These are phyloP conservation scores for Zalerion maritima DNA, from an alignment of 495 filamentous ascomycete genomes.

Conservation along the genomic window DNA sequence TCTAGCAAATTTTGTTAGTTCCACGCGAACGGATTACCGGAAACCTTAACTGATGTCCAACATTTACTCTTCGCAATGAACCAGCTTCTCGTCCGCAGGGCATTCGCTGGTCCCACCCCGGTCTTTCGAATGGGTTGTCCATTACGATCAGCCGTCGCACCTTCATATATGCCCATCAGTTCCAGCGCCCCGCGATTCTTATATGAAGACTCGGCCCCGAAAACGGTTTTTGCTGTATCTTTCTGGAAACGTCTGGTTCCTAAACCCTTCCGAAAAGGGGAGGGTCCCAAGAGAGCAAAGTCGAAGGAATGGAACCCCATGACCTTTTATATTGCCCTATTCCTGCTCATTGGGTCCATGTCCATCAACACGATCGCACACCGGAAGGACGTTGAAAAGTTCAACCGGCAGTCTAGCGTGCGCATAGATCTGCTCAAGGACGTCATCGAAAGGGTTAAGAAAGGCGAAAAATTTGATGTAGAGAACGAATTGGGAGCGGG, in stretches of 20 bases:
- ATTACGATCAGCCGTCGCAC: constrained; percentile 5
- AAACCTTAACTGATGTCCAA: too few relatives aligned
- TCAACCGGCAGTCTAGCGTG: constrained; percentile 59
- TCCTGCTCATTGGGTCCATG: constrained; percentile 83
- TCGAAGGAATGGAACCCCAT: constrained; percentile 81
- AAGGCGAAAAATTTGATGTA: constrained; percentile 82
- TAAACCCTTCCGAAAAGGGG: constrained; percentile 28
- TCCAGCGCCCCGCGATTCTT: background rate
- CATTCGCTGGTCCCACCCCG: too few relatives aligned
- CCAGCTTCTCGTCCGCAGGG: too few relatives aligned
- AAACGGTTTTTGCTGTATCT: constrained; percentile 46
- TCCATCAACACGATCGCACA: constrained; percentile 81
- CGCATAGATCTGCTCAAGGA: constrained; percentile 66
- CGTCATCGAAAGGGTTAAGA: constrained; percentile 67
- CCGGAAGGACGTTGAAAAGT: constrained; percentile 56
- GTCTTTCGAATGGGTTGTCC: too few relatives aligned
- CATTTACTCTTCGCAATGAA: too few relatives aligned
- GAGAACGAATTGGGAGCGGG: constrained; percentile 71
- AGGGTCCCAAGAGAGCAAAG: constrained; percentile 18
- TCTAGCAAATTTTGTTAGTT: too few relatives aligned
- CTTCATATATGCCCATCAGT: constrained; percentile 3
- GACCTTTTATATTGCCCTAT: constrained; percentile 83
- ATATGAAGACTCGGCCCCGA: constrained; percentile 20
- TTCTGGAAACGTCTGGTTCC: constrained; percentile 59
- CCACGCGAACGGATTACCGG: too few relatives aligned